Evolutionary conservation across 192 early-diverging fungal species (phyloP), one percentile per base, ranked within the genome.

Genomic region (Linnemannia hyalina): DNA sequence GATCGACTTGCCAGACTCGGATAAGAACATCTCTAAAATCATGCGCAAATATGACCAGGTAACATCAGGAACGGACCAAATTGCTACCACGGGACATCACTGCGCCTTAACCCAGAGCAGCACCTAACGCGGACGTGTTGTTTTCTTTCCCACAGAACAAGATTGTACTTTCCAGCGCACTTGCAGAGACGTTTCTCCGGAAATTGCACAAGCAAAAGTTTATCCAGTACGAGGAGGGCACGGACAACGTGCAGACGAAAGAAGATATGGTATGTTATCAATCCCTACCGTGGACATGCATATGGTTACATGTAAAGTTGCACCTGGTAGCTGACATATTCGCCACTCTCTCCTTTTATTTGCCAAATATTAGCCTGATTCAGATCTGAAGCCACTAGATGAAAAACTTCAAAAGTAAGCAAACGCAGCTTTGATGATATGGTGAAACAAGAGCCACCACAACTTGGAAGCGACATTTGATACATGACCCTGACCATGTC

Each of bases 1-100:
- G 75, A 96, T 97, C 54, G 96, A 97, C 77, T 90, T 96, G 79
- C 92, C 96, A 2, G 96, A 97, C 60, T 88, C 94, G 2, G 96
- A 95, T 83, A 95, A 95, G 82, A 96, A 97, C 82, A 96, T 97
- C 72, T 92, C 94, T 32, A 89, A 93, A 41, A 96, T 97, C 42
- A 89, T 93, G 81, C 82, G 93, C 16, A 94, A 95, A 81, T 97
- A 97, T 75, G 94, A 89, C 70, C 82, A 89, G 79, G 93, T 92
- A 89, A 20, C 55, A 1, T 42, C 2, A 73, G 9, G n/a, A 49
- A 54, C 4, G 32, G 40, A 9, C 36, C 73, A 11, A n/a, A 23
- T 5, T 23, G 22, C 22, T 23, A 26, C n/a, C 69, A 40, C 18
- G 29, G 18, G 8, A 5, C n/a, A 36, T 23, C 5, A 35, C 15